Conservation (phyloP, 2,329 filamentous ascomycete species). For the Botryotinia globosa region DNA sequence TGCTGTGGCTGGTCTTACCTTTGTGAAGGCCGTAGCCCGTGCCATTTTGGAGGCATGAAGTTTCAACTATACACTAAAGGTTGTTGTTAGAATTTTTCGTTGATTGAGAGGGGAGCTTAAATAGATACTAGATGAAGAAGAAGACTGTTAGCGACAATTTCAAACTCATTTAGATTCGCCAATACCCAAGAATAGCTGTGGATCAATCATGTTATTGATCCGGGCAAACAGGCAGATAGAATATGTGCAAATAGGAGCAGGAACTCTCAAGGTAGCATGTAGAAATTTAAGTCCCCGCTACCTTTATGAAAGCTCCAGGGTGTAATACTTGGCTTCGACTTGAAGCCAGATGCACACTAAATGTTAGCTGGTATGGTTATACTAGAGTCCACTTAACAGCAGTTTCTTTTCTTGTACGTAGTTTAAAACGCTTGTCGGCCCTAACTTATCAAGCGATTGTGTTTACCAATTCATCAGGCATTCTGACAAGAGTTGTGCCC, state of each 20-base stretch:
- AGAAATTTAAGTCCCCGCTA: too few species aligned
- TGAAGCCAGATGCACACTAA: background rate
- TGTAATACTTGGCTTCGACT: background rate
- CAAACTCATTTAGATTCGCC: background rate
- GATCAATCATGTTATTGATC: background rate
- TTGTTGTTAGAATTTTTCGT: background rate
- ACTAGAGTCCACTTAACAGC: background rate
- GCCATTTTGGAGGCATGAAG: background rate
- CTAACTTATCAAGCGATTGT: background rate
- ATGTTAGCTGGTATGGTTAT: background rate
- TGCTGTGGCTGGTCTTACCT: background rate
- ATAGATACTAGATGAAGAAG: constrained; percentile 4
- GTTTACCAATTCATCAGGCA: too few species aligned
- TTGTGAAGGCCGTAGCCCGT: background rate
- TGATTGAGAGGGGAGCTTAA: background rate
- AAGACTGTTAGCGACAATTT: background rate
- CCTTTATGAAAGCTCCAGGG: too few species aligned
- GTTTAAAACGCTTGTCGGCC: background rate
- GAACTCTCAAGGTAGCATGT: background rate
- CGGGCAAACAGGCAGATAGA: background rate
- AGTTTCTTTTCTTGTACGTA: background rate
- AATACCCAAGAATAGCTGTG: background rate
- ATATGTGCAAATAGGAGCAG: background rate
- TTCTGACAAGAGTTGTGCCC: background rate
- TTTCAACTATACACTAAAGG: background rate